Evolutionary conservation across 371 early-diverging fungal genomes (phyloP).

Genomic region (Mucor sp.): DNA sequence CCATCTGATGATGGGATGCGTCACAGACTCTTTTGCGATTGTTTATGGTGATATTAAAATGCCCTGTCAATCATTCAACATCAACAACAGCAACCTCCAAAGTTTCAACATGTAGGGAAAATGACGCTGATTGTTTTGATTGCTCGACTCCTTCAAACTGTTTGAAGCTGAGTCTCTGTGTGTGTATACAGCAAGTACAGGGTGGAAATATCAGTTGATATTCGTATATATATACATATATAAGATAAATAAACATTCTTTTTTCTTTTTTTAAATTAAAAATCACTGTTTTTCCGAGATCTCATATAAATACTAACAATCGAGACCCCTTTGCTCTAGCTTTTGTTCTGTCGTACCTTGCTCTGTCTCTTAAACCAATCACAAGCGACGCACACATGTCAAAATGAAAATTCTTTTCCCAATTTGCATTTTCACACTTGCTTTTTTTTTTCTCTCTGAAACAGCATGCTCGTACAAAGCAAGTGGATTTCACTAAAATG

Average conservation of each 20-base stretch:
- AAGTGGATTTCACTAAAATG: neutral
- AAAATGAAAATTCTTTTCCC: constrained; percentile 4
- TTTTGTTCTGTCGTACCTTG: neutral
- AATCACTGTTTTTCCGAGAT: constrained; percentile 16
- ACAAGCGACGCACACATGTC: neutral
- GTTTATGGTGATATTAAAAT: constrained; percentile 16
- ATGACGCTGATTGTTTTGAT: constrained; percentile 10
- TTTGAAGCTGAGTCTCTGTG: constrained; percentile 12
- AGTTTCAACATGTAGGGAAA: neutral
- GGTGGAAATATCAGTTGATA: constrained; percentile 10
- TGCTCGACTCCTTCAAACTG: constrained; percentile 15
- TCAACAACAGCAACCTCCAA: neutral
- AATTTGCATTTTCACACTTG: neutral
- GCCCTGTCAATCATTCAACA: constrained; percentile 1
- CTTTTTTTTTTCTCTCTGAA: neutral
- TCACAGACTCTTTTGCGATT: constrained; percentile 15
- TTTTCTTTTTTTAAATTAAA: constrained; percentile 7
- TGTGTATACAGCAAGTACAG: neutral
- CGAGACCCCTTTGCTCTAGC: neutral
- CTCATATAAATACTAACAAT: neutral
- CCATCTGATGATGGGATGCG: constrained; percentile 12
- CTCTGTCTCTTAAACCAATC: neutral
- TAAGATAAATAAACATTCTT: constrained; percentile 2
- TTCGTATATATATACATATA: constrained; percentile 1
- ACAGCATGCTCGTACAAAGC: neutral